Base-by-base conservation (phyloP, 805 yeast species). In the Wickerhamomyces rabaulensis region DNA sequence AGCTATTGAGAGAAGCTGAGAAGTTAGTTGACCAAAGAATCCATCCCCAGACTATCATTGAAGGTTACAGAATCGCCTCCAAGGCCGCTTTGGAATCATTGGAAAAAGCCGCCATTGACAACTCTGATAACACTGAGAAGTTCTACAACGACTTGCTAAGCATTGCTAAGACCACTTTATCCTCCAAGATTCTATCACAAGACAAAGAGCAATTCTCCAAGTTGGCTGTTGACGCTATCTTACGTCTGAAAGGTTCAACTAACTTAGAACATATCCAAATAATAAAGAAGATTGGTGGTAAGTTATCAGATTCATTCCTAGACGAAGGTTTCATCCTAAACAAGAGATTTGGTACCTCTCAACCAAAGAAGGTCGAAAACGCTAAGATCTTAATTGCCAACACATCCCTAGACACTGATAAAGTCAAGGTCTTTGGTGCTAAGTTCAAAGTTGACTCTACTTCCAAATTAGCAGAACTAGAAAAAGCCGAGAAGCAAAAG, bases 1-100 rank as follows among this genome's bases (percentile, higher is more conserved):
- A 94, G 68, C 75, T 94, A 49, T 74, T 94, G 55, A 80, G 96
- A 64, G 97, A 92, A 70, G 97, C 98, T 29, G 97, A 94, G 68
- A 82, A 83, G 64, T 78, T 94, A 52, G 86, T 94, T 41, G 96
- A 90, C 55, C 86, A 84, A 65, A 91, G 86, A 63, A 94, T 94
- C 53, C 99, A 94, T 68, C 99, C 99, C 36, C 98, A 92, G 68
- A 92, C 97, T 6, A 92, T 94, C 61, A 90, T 94, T 54, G 96
- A 89, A 65, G 99, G 99, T 46, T 94, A 77, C 69, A 78, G 98
- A 68, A 80, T 89, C 54, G 99, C 97, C 4, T 73, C 89, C 17
- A 74, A 75, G 46, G 89, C 89, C n/a, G 96, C 99, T 1, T 67
- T 92, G 33, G 72, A 66, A 9, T 90, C 96, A n/a, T 77, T 94